Base-by-base conservation (phyloP, 2,329 filamentous ascomycete genomes). In the Nannizziopsis barbatae region DNA sequence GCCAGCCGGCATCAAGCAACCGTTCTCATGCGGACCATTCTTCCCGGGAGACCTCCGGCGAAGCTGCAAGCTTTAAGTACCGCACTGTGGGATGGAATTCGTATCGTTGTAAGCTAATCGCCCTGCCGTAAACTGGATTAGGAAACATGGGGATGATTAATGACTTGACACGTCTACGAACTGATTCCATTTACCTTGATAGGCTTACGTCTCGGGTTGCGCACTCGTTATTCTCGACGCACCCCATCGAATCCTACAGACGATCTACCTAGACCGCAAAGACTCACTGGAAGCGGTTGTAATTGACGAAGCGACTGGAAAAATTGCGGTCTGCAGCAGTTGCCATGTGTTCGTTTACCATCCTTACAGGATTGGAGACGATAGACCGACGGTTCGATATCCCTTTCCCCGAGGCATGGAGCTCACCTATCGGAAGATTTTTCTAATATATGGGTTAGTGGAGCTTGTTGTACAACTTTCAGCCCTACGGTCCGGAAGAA, bases 201-300 rank as follows among this genome's bases (percentile, higher is more conserved):
- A 93, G 86, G 79, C 80, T 45, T 98, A 96, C 68, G 84, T 95
- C 56, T 92, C 86, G 52, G 90, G 90, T 60, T 85, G 83, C 66
- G 86, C 86, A 53, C 79, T 96, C 55, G 80, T 92, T 46, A 82
- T 98, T 58, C 80, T 96, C 57, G 77, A 79, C 60, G 83, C 80
- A 44, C 77, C 85, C 45, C 75, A 82, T 53, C 77, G 77, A 47
- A 78, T 95, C 54, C 68, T 95, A 31, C 92, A 98, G 66, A 95
- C 89, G 3, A 83, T 94, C 56, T 94, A 95, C 69, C 81, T 92
- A 60, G 84, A 93, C 60, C 79, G 86, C 55, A 71, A 75, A 37
- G 65, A 71, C 12, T 73, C 80, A 18, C 74, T 96, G 22, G 77
- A 87, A 54, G 84, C 87, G 22, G 79, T 96, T 54, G 77, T 80